Percentiles rank a stretch among this genome's conserved stretches.
These are phyloP conservation scores for Aspergillus indologenus DNA, from an alignment of 495 filamentous ascomycete species.

Conservation along the genomic window DNA sequence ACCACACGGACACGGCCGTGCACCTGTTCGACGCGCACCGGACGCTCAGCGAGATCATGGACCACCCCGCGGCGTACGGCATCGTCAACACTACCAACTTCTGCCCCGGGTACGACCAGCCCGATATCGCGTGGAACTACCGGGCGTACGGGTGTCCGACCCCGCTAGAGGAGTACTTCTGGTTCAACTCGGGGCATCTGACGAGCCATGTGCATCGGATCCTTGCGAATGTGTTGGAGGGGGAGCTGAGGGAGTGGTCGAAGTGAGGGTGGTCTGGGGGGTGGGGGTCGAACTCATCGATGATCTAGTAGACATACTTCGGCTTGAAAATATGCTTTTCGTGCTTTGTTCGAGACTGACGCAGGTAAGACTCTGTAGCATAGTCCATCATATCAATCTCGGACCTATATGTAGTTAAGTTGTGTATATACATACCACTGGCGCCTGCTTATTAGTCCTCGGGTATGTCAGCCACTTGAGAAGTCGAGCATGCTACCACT, in stretches of 20 bases:
- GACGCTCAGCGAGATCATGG: slow-evolving; percentile 41
- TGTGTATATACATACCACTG: too few relatives aligned
- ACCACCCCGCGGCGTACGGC: slow-evolving; percentile 40
- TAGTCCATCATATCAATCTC: too few relatives aligned
- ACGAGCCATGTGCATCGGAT: slow-evolving; percentile 44
- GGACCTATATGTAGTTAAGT: too few relatives aligned
- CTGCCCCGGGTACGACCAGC: slow-evolving; percentile 47
- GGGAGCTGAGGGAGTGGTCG: slow-evolving; percentile 22
- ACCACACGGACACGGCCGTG: slow-evolving; percentile 31
- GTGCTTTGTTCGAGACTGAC: too few relatives aligned
- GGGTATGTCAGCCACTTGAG: too few relatives aligned
- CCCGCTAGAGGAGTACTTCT: slow-evolving; percentile 49
- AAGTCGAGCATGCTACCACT: too few relatives aligned
- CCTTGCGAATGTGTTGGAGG: slow-evolving; percentile 30
- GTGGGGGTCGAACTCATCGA: too few relatives aligned
- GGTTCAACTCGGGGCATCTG: slow-evolving; percentile 52
- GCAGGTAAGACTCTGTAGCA: too few relatives aligned
- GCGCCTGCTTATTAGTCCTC: too few relatives aligned
- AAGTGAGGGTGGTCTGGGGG: background rate
- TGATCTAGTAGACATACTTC: too few relatives aligned
- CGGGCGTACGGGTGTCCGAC: slow-evolving; percentile 45
- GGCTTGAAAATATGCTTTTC: too few relatives aligned
- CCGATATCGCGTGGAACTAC: slow-evolving; percentile 44
- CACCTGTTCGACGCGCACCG: slow-evolving; percentile 46
- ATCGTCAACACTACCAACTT: slow-evolving; percentile 50